Percentiles rank a stretch among this genome's conserved stretches.
Conservation (phyloP, 2,329 filamentous ascomycete species). For the Arthrobotrys conoides region DNA sequence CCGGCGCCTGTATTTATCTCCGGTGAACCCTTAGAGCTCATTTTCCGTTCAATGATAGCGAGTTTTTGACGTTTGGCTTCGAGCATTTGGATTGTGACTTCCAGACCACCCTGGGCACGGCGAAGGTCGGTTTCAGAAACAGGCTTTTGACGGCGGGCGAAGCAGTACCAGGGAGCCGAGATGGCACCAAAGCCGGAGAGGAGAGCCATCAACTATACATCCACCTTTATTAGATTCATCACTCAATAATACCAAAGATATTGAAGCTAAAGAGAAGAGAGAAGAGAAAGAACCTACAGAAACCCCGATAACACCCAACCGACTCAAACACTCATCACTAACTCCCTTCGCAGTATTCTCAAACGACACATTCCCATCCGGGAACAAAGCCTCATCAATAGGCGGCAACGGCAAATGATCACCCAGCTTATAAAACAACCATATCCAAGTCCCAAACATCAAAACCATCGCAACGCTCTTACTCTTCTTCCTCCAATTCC, state of each 20-base stretch:
- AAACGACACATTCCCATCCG: conserved; percentile 41
- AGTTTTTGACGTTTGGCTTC: conserved; percentile 80
- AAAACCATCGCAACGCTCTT: conserved; percentile 80
- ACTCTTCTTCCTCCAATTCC: conserved; percentile 76
- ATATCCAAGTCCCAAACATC: conserved; percentile 78
- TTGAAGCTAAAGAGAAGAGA: neutral
- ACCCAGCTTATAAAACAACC: conserved; percentile 82
- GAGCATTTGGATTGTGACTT: conserved; percentile 85
- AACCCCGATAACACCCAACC: conserved; percentile 83
- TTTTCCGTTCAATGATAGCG: conserved; percentile 78
- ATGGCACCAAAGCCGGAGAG: conserved; percentile 92
- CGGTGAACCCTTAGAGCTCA: conserved; percentile 61
- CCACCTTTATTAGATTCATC: conserved; percentile 8
- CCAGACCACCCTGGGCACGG: conserved; percentile 82
- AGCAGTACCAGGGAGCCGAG: conserved; percentile 86
- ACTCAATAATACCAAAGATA: too few relatives aligned
- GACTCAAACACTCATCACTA: conserved; percentile 73
- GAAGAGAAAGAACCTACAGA: conserved; percentile 60
- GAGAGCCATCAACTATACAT: conserved; percentile 80
- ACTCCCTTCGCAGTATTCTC: conserved; percentile 65
- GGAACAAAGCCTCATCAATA: conserved; percentile 66
- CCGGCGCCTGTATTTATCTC: conserved; percentile 61
- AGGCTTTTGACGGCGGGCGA: conserved; percentile 76
- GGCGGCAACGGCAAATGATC: conserved; percentile 74
- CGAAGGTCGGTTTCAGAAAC: conserved; percentile 81